Evolutionary conservation across 148 eudicot genomes (phyloP), one percentile per base, ranked within the genome.

Genomic region (Talinum fruticosum): DNA sequence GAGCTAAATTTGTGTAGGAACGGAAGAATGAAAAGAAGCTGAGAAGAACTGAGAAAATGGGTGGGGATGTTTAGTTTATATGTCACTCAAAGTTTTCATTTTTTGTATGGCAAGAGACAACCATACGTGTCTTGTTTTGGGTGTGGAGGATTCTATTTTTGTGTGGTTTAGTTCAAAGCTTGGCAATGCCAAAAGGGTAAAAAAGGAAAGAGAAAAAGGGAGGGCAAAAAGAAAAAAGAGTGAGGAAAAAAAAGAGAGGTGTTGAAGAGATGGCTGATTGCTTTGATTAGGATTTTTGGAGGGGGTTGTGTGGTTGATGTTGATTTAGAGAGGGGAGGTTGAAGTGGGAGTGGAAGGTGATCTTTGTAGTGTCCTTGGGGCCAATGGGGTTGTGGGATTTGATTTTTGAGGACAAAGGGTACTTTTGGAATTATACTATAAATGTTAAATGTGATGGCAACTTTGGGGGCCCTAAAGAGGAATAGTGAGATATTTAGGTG

Each of bases 81-180:
- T 90, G 89, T 88, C 86, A 72, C 1, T 57, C 71, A 66, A 69
- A 37, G 29, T 69, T 10, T 23, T 30, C 4, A 21, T 35, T 44
- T 30, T 72, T 79, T 87, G 86, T 83, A 87, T 92, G 93, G 93
- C 79, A 81, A 72, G 76, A 78, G 85, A 75, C 79, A 79, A 75
- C 64, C 53, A 2, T 70, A 91, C 95, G 95, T 91, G 95, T 83
- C 79, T 37, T 77, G 21, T 32, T 76, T 74, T 67, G 69, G 16
- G 24, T 67, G 51, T 69, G n/a, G 57, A 24, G 49, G 53, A 59
- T 82, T 59, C 77, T 65, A 49, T 72, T 77, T 79, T 72, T 84
- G 82, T 89, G 90, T 87, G 89, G 89, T 51, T 83, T 83, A 78
- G 44, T 82, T 74, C 68, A 69, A 21, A 78, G 70, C 69, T 37